Evolutionary conservation across 441 rosid species (phyloP), one percentile per base, ranked within the genome.

Genomic region (Gossypium gossypioides): DNA sequence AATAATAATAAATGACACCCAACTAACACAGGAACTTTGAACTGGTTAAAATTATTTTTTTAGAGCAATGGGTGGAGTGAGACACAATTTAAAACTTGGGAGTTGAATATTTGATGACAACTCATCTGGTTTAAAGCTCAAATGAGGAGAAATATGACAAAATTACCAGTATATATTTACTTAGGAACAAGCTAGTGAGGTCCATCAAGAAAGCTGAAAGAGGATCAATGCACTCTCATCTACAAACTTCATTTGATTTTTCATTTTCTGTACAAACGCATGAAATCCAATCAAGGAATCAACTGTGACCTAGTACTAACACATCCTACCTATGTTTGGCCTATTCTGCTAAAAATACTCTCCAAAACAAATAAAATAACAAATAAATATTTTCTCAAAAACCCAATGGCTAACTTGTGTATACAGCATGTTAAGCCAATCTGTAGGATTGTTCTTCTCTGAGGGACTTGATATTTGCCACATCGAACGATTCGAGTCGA

Each of bases 401-500:
- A 65, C 73, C 60, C 24, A 21, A 12, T 55, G 13, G 12, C 27
- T 9, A 55, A 12, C 12, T 21, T 13, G 27, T 55, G 5, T 9
- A 21, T 3, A 37, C 10, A 37, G 15, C 18, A 13, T 48, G 19
- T 48, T 48, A 48, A 7, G 12, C 44, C 44, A 8, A 37, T 37
- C 44, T 8, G 54, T 5, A 25, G 42, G 73, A 68, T 74, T 71
- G 65, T 64, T 77, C 77, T 75, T 74, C 70, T 86, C 80, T 78
- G 56, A 83, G 80, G 64, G 86, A 82, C 65, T 81, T 81, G 19
- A 75, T 48, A 72, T 80, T 86, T 58, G 72, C 86, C 79, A 90
- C 9, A 80, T 84, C 76, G 69, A 94, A 94, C 15, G 96, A 87
- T 76, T 94, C 97, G n/a, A 89, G 82, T 42, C 94, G 86, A 55